Evolutionary conservation across 768 basidiomycete species (phyloP), one percentile per base, ranked within the genome.

Genomic region (Termitomyces sp.): DNA sequence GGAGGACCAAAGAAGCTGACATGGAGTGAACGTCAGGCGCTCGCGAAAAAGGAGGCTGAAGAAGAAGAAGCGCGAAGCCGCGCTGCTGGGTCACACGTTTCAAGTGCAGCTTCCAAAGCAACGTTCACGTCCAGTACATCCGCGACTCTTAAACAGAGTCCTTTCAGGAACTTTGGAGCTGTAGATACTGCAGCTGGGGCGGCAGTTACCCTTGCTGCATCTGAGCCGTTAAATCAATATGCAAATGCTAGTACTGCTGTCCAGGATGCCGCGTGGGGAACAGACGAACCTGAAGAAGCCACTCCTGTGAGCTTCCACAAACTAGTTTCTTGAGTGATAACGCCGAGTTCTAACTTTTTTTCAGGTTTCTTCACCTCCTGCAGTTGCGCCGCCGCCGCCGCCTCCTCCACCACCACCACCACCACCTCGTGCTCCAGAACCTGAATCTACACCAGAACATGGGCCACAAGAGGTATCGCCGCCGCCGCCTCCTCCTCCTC

Each of bases 1-100:
- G 74, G 74, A 22, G 82, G 79, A 0, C 57, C 76, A 1, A 91
- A 91, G 76, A 95, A 93, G 70, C 70, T 96, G 60, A 96, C 95
- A 0, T 98, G 96, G 96, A 89, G 83, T 57, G 90, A 98, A 69
- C 80, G 95, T 22, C 95, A 98, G 68, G 94, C 91, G 0, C 74
- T 87, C n/a, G 88, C 93, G 1, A 95, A 94, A 77, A 87, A 88
- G 67, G 90, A 92, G 64, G 77, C 80, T 16, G 90, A 87, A 62
- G 92, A 90, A 62, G 94, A 93, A 56, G 86, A 86, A 59, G 75
- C 77, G 9, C 75, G 73, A 47, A 92, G 89, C 65, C 84, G 77
- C 45, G 73, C 76, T 45, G 84, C 86, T 0, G 77, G 77, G 16
- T 78, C 77, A 65, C 69, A 72, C 44, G 64, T 78, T 5, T 68